Evolutionary conservation across 257 asterid species (phyloP).

Genomic region (Perilla frutescens): DNA sequence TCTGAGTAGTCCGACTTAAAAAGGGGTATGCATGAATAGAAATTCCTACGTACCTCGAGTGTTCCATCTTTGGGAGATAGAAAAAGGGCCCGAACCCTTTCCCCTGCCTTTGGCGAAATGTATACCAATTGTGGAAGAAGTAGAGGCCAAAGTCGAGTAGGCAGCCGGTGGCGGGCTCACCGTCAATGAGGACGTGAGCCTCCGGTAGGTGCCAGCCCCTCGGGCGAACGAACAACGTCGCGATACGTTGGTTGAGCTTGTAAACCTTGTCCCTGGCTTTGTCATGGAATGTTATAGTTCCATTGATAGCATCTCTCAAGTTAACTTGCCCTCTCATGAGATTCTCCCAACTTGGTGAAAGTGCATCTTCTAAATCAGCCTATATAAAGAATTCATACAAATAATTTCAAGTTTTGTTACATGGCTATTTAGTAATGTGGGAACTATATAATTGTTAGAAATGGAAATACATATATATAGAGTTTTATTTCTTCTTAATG

Average conservation of each 20-base stretch:
- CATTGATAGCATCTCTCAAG: slow-evolving; percentile 83
- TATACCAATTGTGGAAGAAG: slow-evolving; percentile 70
- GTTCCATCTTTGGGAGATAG: slow-evolving; percentile 96
- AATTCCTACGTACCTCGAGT: slow-evolving; percentile 57
- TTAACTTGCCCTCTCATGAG: slow-evolving; percentile 85
- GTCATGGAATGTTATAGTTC: slow-evolving; percentile 80
- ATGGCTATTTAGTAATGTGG: background rate
- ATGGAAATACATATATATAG: too few relatives aligned
- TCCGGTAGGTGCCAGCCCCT: slow-evolving; percentile 97
- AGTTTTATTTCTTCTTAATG: too few relatives aligned
- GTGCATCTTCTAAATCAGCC: slow-evolving; percentile 98
- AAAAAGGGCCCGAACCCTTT: slow-evolving; percentile 88
- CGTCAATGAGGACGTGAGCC: slow-evolving; percentile 84
- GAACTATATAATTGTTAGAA: too few relatives aligned
- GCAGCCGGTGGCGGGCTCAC: slow-evolving; percentile 79
- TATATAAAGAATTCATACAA: slow-evolving; percentile 1
- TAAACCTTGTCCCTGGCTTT: slow-evolving; percentile 70
- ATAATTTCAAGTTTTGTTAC: background rate
- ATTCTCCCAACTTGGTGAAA: slow-evolving; percentile 93
- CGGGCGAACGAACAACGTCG: slow-evolving; percentile 87
- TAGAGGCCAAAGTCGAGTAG: slow-evolving; percentile 90
- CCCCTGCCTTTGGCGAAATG: slow-evolving; percentile 68
- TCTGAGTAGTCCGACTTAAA: background rate
- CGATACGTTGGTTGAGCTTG: slow-evolving; percentile 67
- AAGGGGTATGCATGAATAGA: too few relatives aligned